Evolutionary conservation across 257 asterid genomes (phyloP), one percentile per base, ranked within the genome.

Genomic region (Striga asiatica): DNA sequence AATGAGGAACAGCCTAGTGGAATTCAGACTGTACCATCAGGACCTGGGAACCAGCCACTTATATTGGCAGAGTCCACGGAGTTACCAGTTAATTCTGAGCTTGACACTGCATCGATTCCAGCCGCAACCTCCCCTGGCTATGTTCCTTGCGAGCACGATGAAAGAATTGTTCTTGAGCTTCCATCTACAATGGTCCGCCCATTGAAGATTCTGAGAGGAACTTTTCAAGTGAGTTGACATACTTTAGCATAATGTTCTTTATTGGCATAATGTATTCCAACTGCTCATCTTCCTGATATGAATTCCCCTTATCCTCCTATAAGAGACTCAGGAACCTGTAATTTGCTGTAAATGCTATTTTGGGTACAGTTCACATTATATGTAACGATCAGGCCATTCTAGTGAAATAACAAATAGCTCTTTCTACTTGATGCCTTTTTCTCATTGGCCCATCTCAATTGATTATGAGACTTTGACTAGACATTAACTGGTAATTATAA

Each of bases 111-210:
- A 60, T 70, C 82, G 53, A 69, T 64, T 61, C 70, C 81, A 37
- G 66, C 78, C 35, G 74, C 76, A 23, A 81, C 82, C 60, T 82
- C 95, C 58, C 93, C 94, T 31, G 95, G 98, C 54, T 84, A 82
- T 79, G 89, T 87, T 73, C 98, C 89, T 37, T 81, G 88, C 53
- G 97, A 87, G 70, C 80, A 71, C 58, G 89, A 87, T 62, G 98
- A 87, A 79, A 80, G 86, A 69, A 84, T 91, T 67, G 81, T 91
- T 69, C 84, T 91, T 69, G 97, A 91, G 88, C 85, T 91, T 59
- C 84, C 94, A 39, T 82, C 97, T 17, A 82, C 97, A 54, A 91
- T 91, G 93, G 83, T 91, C 68, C 83, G 94, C 45, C 95, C 94
- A 34, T 61, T 91, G 67, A 91, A 83, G 84, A 82, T 88, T 58